Evolutionary conservation across 306 rosid species (phyloP).

Genomic region (Prunus campanulata): DNA sequence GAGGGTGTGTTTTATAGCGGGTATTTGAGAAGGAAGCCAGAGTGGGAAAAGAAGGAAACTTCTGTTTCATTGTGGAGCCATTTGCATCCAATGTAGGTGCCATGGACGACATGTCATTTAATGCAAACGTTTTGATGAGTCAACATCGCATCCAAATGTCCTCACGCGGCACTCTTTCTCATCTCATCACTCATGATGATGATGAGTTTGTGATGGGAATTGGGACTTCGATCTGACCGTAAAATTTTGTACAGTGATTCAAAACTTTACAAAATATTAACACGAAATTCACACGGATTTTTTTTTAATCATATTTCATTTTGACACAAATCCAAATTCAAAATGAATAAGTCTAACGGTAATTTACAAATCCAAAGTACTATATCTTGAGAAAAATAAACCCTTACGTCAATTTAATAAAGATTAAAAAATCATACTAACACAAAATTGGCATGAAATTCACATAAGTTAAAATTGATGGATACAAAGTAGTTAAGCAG

Average conservation of each 20-base stretch:
- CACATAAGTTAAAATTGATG: too few relatives aligned
- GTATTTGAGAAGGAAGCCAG: background rate
- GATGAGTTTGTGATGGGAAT: background rate
- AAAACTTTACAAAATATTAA: background rate
- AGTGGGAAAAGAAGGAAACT: background rate
- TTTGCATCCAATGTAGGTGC: background rate
- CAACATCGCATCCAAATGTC: background rate
- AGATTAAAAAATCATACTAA: too few relatives aligned
- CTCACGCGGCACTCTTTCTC: background rate
- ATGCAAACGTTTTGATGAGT: background rate
- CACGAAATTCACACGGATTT: background rate
- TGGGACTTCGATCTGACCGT: background rate
- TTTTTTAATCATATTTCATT: too few relatives aligned
- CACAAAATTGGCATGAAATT: too few relatives aligned
- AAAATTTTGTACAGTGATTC: background rate
- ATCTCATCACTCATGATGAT: background rate
- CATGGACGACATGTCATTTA: background rate
- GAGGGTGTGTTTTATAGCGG: background rate
- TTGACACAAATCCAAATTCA: too few relatives aligned
- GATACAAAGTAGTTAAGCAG: too few relatives aligned
- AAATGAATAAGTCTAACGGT: too few relatives aligned
- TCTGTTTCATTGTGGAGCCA: conserved; percentile 6
- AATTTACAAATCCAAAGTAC: too few relatives aligned
- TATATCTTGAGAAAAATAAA: too few relatives aligned
- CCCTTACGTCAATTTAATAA: too few relatives aligned